phyloP scores from a whole-genome alignment of 345 rosid species.

The Linum trigynum region DNA sequence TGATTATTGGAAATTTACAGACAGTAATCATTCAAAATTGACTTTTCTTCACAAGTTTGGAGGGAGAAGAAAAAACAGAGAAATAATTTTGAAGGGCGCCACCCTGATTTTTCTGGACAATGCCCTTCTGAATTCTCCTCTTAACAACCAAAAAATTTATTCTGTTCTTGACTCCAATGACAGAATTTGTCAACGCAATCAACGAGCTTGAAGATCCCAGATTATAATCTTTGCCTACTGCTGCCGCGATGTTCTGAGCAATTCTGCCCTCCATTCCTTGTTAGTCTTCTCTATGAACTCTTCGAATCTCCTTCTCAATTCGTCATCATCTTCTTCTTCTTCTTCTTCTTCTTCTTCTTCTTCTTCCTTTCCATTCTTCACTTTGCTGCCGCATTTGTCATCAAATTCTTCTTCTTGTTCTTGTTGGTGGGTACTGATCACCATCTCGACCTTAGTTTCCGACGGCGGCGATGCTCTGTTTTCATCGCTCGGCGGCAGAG shows the following conservation, averaged over 20 bases:
- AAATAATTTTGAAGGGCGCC: background rate
- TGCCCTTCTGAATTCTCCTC: background rate
- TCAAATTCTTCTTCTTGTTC: background rate
- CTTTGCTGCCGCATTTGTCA: background rate
- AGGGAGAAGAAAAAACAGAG: background rate
- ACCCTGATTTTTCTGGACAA: background rate
- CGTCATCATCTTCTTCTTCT: conserved; percentile 15
- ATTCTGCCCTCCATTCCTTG: conserved; percentile 49
- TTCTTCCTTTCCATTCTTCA: background rate
- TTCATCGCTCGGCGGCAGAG: too few relatives aligned
- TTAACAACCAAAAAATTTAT: background rate
- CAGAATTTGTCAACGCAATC: background rate
- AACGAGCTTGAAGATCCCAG: background rate
- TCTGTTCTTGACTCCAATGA: too few relatives aligned
- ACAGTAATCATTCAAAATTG: background rate
- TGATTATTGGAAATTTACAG: background rate
- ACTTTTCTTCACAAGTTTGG: background rate
- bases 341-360: background rate
- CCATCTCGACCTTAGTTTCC: too few relatives aligned
- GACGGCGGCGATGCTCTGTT: too few relatives aligned
- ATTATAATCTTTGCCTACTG: background rate
- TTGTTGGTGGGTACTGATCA: background rate
- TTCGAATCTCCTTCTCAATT: conserved; percentile 48
- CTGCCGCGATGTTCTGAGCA: conserved; percentile 8
- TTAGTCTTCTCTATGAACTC: conserved; percentile 51